Evolutionary conservation across 441 rosid genomes (phyloP), one percentile per base, ranked within the genome.

Genomic region (Gossypium trilobum): DNA sequence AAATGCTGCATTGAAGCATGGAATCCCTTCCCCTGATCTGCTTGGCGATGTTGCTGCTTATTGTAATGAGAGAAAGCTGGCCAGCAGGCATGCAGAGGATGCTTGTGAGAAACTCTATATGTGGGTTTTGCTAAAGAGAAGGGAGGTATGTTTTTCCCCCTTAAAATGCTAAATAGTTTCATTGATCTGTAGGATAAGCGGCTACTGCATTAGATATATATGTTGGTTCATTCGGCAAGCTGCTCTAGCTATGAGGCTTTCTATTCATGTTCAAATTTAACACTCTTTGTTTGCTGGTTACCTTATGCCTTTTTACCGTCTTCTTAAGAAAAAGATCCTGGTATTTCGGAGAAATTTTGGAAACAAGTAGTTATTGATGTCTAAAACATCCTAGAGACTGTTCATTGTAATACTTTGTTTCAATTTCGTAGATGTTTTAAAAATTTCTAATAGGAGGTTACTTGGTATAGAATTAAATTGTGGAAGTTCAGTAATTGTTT

Each of bases 121-220:
- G 90, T 92, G 99, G 99, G 75, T 81, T 74, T 79, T 92, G 75
- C 82, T 94, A 74, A 89, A 84, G 90, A 85, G 79, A 56, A 90
- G 81, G 62, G 82, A 86, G 97, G 99, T 82, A 75, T 70, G 73
- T 70, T 60, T 50, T 51, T 14, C 10, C 9, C 7, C 13, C n/a
- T 39, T 61, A 55, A 27, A 60, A 22, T 33, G 9, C 4, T 10
- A 48, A 33, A 5, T 44, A 2, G 20, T 20, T 70, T 23, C 61
- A 48, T n/a, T 65, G 36, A 60, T 71, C 7, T 19, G 56, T 39
- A 70, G 48, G 19, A 33, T 31, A 54, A 46, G 42, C 10, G 17
- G 36, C n/a, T 39, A 13, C 10, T 1, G 10, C 9, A 46, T 60
- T 39, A 14, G 20, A 42, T 58, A 13, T 16, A 10, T 29, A 13